Evolutionary conservation across 2,329 filamentous ascomycete genomes (phyloP), one percentile per base, ranked within the genome.

Genomic region (Cladosporium colombiae): DNA sequence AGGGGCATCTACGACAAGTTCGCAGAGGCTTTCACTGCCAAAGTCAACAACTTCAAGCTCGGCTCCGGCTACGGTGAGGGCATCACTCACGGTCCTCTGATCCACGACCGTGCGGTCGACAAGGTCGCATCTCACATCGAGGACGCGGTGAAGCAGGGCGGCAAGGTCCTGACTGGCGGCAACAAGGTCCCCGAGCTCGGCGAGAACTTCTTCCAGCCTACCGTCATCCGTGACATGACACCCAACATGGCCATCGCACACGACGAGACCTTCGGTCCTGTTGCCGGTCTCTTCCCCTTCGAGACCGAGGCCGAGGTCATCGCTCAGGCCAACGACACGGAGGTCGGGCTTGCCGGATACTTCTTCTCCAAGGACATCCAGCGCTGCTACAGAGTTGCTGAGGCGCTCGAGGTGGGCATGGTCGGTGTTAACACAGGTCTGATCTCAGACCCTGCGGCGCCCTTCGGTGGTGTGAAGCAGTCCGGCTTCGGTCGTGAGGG

Each of bases 201-300:
- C 4, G 76, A 83, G 46, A 96, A 96, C 81, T 99, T 96, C 82
- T 97, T 90, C 81, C 86, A 93, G 74, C 92, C 92, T 2, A 98
- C 95, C 0, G 91, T 98, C 50, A 87, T 99, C 67, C 89, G 91
- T 11, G 91, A 91, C 68, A 94, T 97, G 89, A 96, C 84, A 13
- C 82, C 85, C 66, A 88, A 93, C 50, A 98, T 98, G 95, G 84
- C 86, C 67, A 85, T 98, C 71, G 89, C 91, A 5, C 82, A 82
- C 1, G 94, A 98, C 79, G 95, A 99, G 83, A 99, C 94, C 0
- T 99, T 99, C 76, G 95, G 95, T 0, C 95, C 95, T 2, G 91
- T 98, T 0, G 94, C 93, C 0, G 94, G 91, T 0, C 80, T 98
- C 16, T 97, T 97, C 82, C 85, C 88, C 58, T 99, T 98, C 75